A percentile compares a stretch with the other conserved stretches of the same genome.
Conservation (phyloP, 768 basidiomycete species). For the Boletus patriciae region DNA sequence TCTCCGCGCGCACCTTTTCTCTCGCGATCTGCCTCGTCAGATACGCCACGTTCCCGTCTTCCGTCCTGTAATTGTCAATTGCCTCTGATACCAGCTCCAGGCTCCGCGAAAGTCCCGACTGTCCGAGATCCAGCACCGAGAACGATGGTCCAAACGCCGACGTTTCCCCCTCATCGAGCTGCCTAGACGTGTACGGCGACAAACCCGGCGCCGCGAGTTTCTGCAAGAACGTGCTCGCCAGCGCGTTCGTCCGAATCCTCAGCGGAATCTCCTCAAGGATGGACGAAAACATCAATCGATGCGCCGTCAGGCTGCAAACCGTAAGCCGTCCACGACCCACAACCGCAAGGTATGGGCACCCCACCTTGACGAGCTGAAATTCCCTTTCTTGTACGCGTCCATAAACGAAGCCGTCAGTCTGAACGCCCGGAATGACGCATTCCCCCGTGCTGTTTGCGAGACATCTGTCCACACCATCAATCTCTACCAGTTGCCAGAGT, state of each 20-base stretch:
- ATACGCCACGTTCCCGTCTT: conserved; percentile 92
- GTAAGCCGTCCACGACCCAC: conserved; percentile 8
- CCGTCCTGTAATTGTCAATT: conserved; percentile 81
- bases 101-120: conserved; percentile 67
- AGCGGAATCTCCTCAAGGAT: conserved; percentile 86
- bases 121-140: conserved; percentile 68
- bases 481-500: not conserved
- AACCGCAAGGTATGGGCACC: conserved; percentile 15
- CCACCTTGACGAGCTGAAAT: conserved; percentile 85
- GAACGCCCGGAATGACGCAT: conserved; percentile 88
- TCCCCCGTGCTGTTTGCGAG: conserved; percentile 76
- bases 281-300: conserved; percentile 80
- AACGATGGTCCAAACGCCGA: conserved; percentile 60
- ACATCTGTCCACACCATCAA: conserved; percentile 52
- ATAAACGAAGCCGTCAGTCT: conserved; percentile 76
- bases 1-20: conserved; percentile 78
- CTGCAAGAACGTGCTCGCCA: conserved; percentile 77
- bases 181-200: conserved; percentile 37
- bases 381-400: conserved; percentile 77
- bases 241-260: conserved; percentile 77
- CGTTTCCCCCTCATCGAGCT: conserved; percentile 39
- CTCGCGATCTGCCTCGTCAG: conserved; percentile 83
- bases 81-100: conserved; percentile 85
- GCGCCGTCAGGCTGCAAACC: conserved; percentile 64
- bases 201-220: conserved; percentile 50